Conservation (phyloP, 1,284 basidiomycete genomes). For the Boletus sp. region DNA sequence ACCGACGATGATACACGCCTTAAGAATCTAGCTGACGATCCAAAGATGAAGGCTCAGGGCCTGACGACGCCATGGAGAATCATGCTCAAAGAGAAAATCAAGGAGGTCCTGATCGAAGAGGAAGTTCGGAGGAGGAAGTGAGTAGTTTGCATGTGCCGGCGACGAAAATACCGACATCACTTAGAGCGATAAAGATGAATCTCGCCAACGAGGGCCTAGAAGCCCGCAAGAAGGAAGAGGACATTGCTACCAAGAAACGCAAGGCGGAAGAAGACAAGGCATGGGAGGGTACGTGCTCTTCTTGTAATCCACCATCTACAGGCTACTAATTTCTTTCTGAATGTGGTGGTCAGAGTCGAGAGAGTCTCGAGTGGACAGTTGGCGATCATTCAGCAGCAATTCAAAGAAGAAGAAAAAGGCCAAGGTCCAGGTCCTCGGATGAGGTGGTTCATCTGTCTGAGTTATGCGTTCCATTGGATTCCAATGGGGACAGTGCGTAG, state of each 20-base stretch:
- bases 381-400: conserved; percentile 61
- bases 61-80: conserved; percentile 55
- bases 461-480: too few relatives aligned
- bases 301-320: background rate
- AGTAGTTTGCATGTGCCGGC: conserved; percentile 24
- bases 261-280: conserved; percentile 77
- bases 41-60: conserved; percentile 33
- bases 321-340: background rate
- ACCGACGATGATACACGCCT: conserved; percentile 54
- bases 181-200: conserved; percentile 81
- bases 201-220: conserved; percentile 81
- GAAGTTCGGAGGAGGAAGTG: conserved; percentile 76
- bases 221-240: conserved; percentile 79
- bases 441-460: conserved; percentile 18
- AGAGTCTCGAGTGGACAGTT: conserved; percentile 78
- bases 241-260: conserved; percentile 66
- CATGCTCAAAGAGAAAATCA: conserved; percentile 62
- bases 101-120: conserved; percentile 77
- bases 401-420: conserved; percentile 75
- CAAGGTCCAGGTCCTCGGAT: conserved; percentile 66
- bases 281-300: conserved; percentile 67
- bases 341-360: conserved; percentile 49
- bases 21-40: conserved; percentile 39
- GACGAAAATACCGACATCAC: conserved; percentile 1
- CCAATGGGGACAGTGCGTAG: background rate